These are phyloP conservation scores for Colletotrichum theobromicola DNA, from an alignment of 2,329 filamentous ascomycete genomes.

Conservation along the genomic window DNA sequence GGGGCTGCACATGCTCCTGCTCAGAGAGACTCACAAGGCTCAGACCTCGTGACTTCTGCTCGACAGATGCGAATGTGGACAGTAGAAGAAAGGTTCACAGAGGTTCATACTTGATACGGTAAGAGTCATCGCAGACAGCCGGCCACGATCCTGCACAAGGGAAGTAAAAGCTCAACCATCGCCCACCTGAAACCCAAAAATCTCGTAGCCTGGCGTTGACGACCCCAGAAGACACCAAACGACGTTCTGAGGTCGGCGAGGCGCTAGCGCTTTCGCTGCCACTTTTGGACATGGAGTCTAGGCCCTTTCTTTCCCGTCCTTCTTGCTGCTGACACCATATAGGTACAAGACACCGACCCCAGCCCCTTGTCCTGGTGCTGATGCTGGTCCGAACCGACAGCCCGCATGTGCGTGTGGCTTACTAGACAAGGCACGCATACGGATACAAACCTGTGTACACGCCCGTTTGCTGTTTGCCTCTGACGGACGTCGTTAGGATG, in stretches of 20 bases:
- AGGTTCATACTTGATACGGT: not conserved
- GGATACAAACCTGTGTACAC: not conserved
- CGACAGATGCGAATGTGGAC: no score
- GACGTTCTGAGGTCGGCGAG: not conserved
- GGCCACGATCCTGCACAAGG: not conserved
- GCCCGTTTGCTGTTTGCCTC: not conserved
- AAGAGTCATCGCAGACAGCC: not conserved
- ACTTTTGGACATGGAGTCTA: not conserved
- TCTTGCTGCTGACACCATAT: not conserved
- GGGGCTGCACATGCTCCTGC: not conserved
- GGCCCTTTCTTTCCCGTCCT: not conserved
- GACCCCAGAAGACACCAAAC: not conserved
- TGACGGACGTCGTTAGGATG: not conserved
- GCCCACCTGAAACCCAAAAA: not conserved
- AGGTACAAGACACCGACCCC: not conserved
- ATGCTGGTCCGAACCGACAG: not conserved
- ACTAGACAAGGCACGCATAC: not conserved
- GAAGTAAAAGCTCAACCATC: not conserved
- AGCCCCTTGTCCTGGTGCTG: not conserved
- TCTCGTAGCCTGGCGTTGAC: not conserved
- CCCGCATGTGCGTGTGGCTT: not conserved
- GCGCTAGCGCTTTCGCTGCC: not conserved
- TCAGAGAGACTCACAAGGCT: not conserved
- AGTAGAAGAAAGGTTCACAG: not conserved
- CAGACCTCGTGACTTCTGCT: no score